These are phyloP conservation scores for Herpetospermum pedunculosum DNA, from an alignment of 306 rosid genomes.

Conservation along the genomic window DNA sequence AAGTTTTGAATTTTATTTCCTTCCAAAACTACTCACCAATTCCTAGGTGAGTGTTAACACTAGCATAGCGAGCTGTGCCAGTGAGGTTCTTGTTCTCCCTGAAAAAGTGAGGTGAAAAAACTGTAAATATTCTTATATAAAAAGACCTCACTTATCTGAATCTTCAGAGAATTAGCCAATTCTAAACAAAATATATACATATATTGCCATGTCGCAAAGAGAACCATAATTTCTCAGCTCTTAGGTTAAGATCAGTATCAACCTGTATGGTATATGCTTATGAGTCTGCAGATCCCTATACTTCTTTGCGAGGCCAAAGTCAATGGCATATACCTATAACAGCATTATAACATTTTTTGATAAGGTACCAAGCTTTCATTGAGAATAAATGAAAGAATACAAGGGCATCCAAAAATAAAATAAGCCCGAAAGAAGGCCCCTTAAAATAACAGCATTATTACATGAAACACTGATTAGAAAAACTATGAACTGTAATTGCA, in stretches of 20 bases:
- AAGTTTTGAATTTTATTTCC: slow-evolving; percentile 1
- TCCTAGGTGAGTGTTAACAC: slow-evolving; percentile 98
- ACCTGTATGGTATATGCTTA: slow-evolving; percentile 98
- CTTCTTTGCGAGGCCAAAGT: slow-evolving; percentile 96
- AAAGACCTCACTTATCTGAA: background rate
- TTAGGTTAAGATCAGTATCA: background rate
- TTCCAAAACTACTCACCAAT: slow-evolving; percentile 55
- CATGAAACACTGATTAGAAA: background rate
- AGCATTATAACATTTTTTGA: slow-evolving; percentile 11
- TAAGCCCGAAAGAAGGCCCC: no score
- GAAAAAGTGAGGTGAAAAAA: slow-evolving; percentile 4
- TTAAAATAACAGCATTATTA: slow-evolving; percentile 22
- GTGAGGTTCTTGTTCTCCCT: slow-evolving; percentile 99
- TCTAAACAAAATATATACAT: background rate
- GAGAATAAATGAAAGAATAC: no score
- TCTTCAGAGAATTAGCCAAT: background rate
- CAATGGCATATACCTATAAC: slow-evolving; percentile 80
- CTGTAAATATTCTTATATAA: background rate
- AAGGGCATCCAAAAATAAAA: no score
- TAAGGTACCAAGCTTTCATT: no score
- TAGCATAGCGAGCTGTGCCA: slow-evolving; percentile 99
- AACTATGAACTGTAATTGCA: slow-evolving; percentile 2
- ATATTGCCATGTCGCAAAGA: background rate
- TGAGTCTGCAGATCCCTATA: slow-evolving; percentile 95
- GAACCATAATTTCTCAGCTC: slow-evolving; percentile 3